Evolutionary conservation across 257 asterid genomes (phyloP), one percentile per base, ranked within the genome.

Genomic region (Agastache rugosa): DNA sequence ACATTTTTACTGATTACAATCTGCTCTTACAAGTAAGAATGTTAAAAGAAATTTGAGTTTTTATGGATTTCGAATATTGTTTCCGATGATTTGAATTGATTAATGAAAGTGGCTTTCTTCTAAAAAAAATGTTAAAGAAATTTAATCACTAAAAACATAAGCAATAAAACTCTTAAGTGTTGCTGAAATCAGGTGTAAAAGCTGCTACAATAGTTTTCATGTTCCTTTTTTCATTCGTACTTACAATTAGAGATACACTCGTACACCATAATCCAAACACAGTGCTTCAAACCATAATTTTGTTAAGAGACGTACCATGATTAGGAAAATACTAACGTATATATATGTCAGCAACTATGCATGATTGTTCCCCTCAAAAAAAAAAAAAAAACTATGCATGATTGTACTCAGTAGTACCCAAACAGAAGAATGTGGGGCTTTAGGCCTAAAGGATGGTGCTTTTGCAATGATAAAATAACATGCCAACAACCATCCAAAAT

Each of bases 401-500:
- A 7, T 16, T 50, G 11, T n/a, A 50, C 55, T 15, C 22, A 41
- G 11, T 4, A 11, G 17, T 56, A 56, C 48, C 2, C 12, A 41
- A n/a, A 20, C 1, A 22, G 5, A 41, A 19, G 50, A 51, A 63
- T 37, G 55, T 34, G 29, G 66, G 68, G 47, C 51, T 45, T 15
- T 47, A 63, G 63, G 64, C 69, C 14, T 35, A 60, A 73, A 53
- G 9, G 3, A 63, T 31, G 64, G 37, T 27, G 41, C 56, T 34
- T 20, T 5, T 20, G 47, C 37, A 17, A 41, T 44, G 5, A 62
- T 73, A 73, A 77, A 73, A 77, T 6, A 74, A 69, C 75, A 19
- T 58, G 22, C 47, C 79, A 67, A 71, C 75, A 77, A 15, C 34
- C 80, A 73, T 80, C 75, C 83, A 74, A 75, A 51, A 47, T 74